Conservation (phyloP, 345 rosid genomes). For the Isatis tinctoria region DNA sequence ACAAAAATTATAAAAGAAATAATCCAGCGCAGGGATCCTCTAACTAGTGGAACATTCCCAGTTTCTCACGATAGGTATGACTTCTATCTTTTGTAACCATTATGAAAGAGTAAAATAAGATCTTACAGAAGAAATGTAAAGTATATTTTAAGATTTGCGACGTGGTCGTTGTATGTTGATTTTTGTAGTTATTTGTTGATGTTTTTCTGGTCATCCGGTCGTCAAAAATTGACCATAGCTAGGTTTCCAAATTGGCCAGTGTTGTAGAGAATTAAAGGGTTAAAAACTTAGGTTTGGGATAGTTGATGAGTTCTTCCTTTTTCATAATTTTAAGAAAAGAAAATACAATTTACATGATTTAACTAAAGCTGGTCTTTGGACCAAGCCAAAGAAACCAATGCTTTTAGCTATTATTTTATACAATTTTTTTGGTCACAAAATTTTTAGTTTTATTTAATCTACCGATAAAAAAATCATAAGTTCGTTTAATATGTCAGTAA, state of each 20-base stretch:
- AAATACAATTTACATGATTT: background rate
- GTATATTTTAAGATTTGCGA: background rate
- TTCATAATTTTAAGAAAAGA: background rate
- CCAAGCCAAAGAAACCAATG: too few species aligned
- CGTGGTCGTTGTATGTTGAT: background rate
- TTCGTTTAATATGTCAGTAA: too few species aligned
- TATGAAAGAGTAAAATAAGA: background rate
- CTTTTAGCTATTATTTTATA: too few species aligned
- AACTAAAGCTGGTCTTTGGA: background rate
- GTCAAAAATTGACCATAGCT: background rate
- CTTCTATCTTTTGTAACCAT: background rate
- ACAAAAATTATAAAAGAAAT: background rate
- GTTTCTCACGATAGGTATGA: background rate
- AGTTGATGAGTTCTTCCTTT: background rate
- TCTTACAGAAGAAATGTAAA: background rate
- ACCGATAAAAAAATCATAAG: too few species aligned
- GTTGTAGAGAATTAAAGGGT: background rate
- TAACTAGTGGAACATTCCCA: background rate
- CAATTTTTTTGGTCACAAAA: too few species aligned
- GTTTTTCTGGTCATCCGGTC: background rate
- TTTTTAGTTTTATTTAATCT: too few species aligned
- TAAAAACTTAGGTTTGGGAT: background rate
- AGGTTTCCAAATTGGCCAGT: background rate
- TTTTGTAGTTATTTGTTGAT: background rate
- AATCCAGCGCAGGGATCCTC: background rate